Conservation (phyloP, 495 filamentous ascomycete species). For the Neurospora tetraspora region DNA sequence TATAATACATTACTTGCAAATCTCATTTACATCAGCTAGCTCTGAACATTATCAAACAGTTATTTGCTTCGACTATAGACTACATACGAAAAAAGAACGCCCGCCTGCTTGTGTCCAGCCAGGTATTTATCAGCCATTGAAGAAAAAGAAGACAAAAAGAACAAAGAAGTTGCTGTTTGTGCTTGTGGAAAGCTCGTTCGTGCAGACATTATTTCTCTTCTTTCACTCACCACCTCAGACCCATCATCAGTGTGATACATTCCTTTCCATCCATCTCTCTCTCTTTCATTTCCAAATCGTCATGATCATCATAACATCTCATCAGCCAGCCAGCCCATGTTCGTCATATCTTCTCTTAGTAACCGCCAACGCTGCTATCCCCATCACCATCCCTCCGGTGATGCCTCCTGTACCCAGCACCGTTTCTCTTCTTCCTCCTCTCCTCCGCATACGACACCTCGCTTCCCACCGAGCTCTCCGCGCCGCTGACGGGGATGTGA, state of each 20-base stretch:
- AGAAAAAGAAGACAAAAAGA: background rate
- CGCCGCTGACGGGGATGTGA: constrained; percentile 49
- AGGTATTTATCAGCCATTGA: background rate
- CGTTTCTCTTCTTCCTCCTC: constrained; percentile 24
- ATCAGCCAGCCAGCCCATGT: background rate
- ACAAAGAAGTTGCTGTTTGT: background rate
- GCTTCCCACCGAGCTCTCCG: constrained; percentile 6
- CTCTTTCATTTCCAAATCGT: background rate
- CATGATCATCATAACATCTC: background rate
- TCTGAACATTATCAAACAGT: background rate
- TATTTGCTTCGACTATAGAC: background rate
- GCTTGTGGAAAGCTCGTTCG: background rate
- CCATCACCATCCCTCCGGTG: constrained; percentile 1
- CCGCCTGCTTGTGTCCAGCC: background rate
- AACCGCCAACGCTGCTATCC: background rate
- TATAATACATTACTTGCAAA: background rate
- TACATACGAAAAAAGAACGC: background rate
- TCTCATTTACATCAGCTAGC: background rate
- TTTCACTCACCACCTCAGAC: background rate
- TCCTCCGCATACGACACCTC: constrained; percentile 25
- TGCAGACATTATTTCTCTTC: background rate
- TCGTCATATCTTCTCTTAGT: background rate
- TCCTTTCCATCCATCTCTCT: background rate
- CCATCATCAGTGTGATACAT: background rate
- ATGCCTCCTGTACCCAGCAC: constrained; percentile 12